Evolutionary conservation across 1,139 yeast genomes (phyloP), one percentile per base, ranked within the genome.

Genomic region (Torulaspora pretoriensis): DNA sequence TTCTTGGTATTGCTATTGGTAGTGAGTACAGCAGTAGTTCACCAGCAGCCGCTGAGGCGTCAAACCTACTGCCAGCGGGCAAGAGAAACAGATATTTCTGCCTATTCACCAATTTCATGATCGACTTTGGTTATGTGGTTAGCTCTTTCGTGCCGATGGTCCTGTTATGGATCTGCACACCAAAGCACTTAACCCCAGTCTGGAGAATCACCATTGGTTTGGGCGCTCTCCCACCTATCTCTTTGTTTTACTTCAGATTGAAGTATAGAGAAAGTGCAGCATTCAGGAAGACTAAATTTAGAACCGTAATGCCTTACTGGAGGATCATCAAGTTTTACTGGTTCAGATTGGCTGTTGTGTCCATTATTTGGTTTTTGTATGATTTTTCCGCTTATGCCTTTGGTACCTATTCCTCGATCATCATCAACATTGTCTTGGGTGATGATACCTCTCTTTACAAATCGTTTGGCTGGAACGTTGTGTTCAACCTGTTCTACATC

Each of bases 11-110:
- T 54, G 94, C 89, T 52, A 78, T 80, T 59, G 92, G 92, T 54
- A 90, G 95, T 42, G 97, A 90, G 69, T 90, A 90, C 63, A 96
- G 96, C 36, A 83, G 95, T 19, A 88, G 96, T 30, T 85, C 96
- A 2, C 94, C 90, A 23, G 95, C 95, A 38, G 88, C 95, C 53
- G 90, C 96, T 25, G 97, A 90, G 68, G 94, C 95, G 38, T 83
- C 95, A 33, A 81, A 84, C 47, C 71, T 78, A 57, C 71, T 89
- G 57, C 87, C 94, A 23, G 74, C 81, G 10, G 95, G 95, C 49
- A 74, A 76, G 49, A 83, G 97, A 71, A 90, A 90, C 69, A 75
- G 96, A 66, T 89, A 84, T 72, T 89, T 89, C 61, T 77, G 81
- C 46, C 81, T 92, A 84, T 88, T 89, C 66, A 90, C 97, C 40